phyloP scores from a whole-genome alignment of 306 rosid species.

The Glycine tomentella region DNA sequence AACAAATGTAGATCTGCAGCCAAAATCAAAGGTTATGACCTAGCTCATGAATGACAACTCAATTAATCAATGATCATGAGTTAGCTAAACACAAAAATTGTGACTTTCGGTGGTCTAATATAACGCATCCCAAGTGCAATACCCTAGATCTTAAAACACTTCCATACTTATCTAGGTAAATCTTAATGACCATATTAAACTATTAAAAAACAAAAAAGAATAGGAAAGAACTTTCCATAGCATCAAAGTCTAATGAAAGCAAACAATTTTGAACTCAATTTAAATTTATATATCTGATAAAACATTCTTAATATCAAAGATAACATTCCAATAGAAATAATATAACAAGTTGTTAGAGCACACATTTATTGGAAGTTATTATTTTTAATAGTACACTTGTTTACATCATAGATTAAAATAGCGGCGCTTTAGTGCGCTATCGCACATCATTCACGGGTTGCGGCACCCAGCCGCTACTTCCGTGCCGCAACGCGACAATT shows the following conservation, averaged over 20 bases:
- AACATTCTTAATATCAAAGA: not conserved
- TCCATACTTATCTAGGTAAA: not conserved
- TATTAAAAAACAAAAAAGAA: slow-evolving; percentile 1
- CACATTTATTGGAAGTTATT: not conserved
- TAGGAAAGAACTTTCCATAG: not conserved
- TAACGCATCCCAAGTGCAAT: slow-evolving; percentile 29
- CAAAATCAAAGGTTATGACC: not conserved
- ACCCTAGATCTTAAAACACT: slow-evolving; percentile 31
- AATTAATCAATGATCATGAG: slow-evolving; percentile 11
- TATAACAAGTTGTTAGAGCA: slow-evolving; percentile 27
- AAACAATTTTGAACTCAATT: slow-evolving; percentile 17
- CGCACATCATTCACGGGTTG: too few relatives aligned
- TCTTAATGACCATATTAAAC: slow-evolving; percentile 34
- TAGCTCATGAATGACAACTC: slow-evolving; percentile 10
- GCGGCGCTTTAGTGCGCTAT: too few relatives aligned
- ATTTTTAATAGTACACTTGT: not conserved
- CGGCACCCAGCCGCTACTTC: too few relatives aligned
- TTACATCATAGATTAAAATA: too few relatives aligned
- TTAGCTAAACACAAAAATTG: slow-evolving; percentile 5
- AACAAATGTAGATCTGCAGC: slow-evolving; percentile 6
- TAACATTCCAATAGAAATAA: slow-evolving; percentile 17
- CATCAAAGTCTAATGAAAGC: slow-evolving; percentile 14
- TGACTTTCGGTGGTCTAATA: slow-evolving; percentile 16
- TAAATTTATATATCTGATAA: slow-evolving; percentile 17
- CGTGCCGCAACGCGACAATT: too few relatives aligned